These are phyloP conservation scores for Colletotrichum tabaci DNA, from an alignment of 2,329 filamentous ascomycete species.

Conservation along the genomic window DNA sequence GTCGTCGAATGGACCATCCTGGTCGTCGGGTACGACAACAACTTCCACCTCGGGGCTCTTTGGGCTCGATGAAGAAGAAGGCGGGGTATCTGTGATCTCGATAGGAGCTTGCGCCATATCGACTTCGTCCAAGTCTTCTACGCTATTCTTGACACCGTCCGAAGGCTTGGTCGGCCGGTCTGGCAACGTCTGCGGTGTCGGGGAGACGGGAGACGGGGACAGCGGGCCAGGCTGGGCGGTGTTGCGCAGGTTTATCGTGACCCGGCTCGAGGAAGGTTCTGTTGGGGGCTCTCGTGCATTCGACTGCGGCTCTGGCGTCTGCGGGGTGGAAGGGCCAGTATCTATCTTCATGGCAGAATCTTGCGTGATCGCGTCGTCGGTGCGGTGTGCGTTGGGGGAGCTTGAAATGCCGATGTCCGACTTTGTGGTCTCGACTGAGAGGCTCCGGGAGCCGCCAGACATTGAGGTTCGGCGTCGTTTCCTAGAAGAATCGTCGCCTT, in stretches of 20 bases:
- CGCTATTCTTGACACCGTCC: conserved; percentile 56
- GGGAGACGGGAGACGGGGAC: conserved; percentile 61
- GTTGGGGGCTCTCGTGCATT: conserved; percentile 51
- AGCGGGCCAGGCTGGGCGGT: conserved; percentile 56
- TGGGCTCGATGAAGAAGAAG: conserved; percentile 56
- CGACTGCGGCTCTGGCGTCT: conserved; percentile 58
- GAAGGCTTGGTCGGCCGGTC: conserved; percentile 26
- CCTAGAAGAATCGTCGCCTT: conserved; percentile 68
- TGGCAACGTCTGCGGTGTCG: conserved; percentile 48
- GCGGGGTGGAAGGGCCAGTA: conserved; percentile 56
- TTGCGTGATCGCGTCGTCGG: conserved; percentile 46
- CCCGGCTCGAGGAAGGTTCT: conserved; percentile 68
- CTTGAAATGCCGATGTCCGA: conserved; percentile 52
- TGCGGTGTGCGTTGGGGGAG: conserved; percentile 48
- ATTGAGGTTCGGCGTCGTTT: conserved; percentile 75
- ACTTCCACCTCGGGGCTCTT: conserved; percentile 62
- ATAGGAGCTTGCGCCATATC: conserved; percentile 50
- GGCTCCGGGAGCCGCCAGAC: conserved; percentile 65
- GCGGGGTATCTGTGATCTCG: conserved; percentile 47
- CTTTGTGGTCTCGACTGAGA: conserved; percentile 62
- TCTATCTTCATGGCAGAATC: conserved; percentile 59
- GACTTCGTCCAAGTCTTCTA: conserved; percentile 60
- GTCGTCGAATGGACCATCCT: conserved; percentile 48
- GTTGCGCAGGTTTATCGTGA: conserved; percentile 74
- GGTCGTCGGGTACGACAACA: conserved; percentile 56